Evolutionary conservation across 495 filamentous ascomycete species (phyloP), one percentile per base, ranked within the genome.

Genomic region (Annulohypoxylon bovei): DNA sequence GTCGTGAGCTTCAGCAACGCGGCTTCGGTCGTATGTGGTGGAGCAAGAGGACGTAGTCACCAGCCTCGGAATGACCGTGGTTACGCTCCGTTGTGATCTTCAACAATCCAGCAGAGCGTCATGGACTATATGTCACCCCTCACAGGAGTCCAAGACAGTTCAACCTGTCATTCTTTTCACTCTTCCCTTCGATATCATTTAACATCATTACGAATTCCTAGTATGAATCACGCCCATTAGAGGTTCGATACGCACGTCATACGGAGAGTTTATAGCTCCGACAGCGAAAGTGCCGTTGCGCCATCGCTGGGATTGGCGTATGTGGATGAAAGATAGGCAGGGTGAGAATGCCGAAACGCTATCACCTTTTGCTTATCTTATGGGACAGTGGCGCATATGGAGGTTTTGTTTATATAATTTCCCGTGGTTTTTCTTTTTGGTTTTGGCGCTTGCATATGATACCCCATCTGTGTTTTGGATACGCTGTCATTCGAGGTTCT

Each of bases 1-100:
- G 86, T 46, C 82, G 92, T 5, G 92, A 94, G 79, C 67, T 81
- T 22, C 77, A 88, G 47, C 89, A 93, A 81, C 82, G 92, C 54
- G 92, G 92, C 1, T 85, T 93, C 55, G 80, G 83, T 40, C 83
- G 88, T 44, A 79, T 92, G 76, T 86, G 86, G 85, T 78, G 79
- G 79, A 77, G 65, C 47, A 60, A 56, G 42, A 71, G 40, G 50
- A 75, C 47, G 22, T 16, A 52, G 14, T 14, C 49, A 9, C 12
- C 65, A 32, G 11, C 14, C 14, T 39, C 33, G 55, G 62, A 59
- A 55, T 27, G 49, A 61, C 67, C 62, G 65, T 58, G 53, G 42
- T 28, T 27, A 37, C 25, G 30, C 59, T 44, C 4, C 52, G 47
- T 40, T n/a, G 22, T 53, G 40, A 72, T 62, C 60, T 75, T 70